Base-by-base conservation (phyloP, 2,329 filamentous ascomycete species). In the Chalaropsis ovoidea region DNA sequence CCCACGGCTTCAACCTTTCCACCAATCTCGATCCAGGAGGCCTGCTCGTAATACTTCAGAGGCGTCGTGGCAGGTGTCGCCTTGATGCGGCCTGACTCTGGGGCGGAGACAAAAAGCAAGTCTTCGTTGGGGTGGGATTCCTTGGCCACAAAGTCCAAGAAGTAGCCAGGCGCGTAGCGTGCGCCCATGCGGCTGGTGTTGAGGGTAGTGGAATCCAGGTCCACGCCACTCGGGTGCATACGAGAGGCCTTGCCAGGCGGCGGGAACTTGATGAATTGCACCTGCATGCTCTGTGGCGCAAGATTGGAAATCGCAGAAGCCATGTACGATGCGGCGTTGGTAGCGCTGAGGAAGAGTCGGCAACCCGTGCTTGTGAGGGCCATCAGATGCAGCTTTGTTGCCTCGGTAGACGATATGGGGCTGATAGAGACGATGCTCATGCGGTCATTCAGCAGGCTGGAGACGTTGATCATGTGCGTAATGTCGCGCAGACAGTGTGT, bases 211-310 rank as follows among this genome's bases (percentile, higher is more conserved):
- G 80, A 84, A 69, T 79, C 77, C 68, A 78, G 71, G 70, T 82
- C 79, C 10, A 80, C 73, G 1, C 75, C 70, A 1, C 74, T 70
- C 41, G 81, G 78, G n/a, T 70, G 70, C 13, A 54, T 61, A 65
- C 45, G n/a, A 72, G 71, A 43, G 22, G 70, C 75, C 68, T 69
- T 75, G 67, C 75, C 77, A 47, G 78, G 75, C 0, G 94, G 94
- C 0, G 95, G 94, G 67, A 96, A 95, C 73, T 94, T 95, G 75
- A 99, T 90, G 72, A 95, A 94, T 70, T 95, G 88, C n/a, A 96
- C 86, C 75, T 96, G 92, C 90, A 99, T 96, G 75, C 90, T 96
- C 70, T 89, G 92, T 0, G 94, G 92, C 0, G 89, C 86, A 67
- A 80, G 74, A 67, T 81, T 86, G 7, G 83, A 81, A 22, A 82